Evolutionary conservation across 495 filamentous ascomycete species (phyloP), one percentile per base, ranked within the genome.

Genomic region (Friedmanniomyces simplex): DNA sequence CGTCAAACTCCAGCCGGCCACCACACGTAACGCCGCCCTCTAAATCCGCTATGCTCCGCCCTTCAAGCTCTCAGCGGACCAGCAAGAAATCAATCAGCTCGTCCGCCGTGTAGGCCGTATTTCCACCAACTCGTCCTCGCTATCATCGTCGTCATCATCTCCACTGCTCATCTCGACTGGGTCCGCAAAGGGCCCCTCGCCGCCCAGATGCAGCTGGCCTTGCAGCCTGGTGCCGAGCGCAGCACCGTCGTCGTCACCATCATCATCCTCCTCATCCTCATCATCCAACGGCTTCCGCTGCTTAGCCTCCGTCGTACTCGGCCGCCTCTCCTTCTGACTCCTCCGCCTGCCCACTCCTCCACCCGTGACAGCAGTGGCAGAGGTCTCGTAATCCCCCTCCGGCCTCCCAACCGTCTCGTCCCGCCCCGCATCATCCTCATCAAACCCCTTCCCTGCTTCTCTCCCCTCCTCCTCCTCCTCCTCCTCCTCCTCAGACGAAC

Each of bases 261-360:
- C 39, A 43, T 43, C 39, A 2, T 43, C 39, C 1, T 59, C 59
- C 10, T 62, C 63, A 5, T 65, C 63, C 6, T 62, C 60, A 36
- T 55, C 63, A 41, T 62, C 60, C n/a, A 65, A 45, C n/a, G 59
- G 55, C 41, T 13, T 52, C 26, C 63, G 55, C 39, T 50, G 36
- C 53, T 62, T 62, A 7, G 59, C 63, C 32, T 65, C 63, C 21
- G 50, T 55, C 32, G 63, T 62, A 48, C 63, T 65, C 39, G 59
- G 63, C 46, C 59, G 21, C 12, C 59, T 39, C 11, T 30, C 34
- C 45, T 54, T 57, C 16, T 28, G 21, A 18, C 47, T 53, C 52
- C 50, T 50, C 45, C 46, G 12, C 43, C 52, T 21, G 12, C 50
- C 52, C 18, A 50, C 16, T n/a, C 43, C 39, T 16, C 58, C 42